Percentiles rank a stretch among this genome's conserved stretches.
Evolutionary conservation across 139 green algal genomes (phyloP).

Genomic region (Asterochloris erici): DNA sequence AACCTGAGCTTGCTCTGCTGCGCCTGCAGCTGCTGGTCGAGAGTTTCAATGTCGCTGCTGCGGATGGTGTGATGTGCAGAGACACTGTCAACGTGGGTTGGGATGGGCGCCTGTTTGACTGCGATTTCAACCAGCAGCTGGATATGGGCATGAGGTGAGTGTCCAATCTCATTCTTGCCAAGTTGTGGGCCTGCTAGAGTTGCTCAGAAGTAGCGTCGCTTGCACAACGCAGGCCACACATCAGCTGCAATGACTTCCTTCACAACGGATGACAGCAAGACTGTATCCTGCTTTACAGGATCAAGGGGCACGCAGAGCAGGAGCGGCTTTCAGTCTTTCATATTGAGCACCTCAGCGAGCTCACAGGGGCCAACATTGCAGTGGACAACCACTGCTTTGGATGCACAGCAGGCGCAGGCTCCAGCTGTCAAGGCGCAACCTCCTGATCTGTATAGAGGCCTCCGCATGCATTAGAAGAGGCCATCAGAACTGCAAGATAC

Average conservation of each 20-base stretch:
- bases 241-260: neutral
- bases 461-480: no score
- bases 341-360: conserved; percentile 62
- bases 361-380: conserved; percentile 65
- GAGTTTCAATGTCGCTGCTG: conserved; percentile 83
- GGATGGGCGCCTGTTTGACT: conserved; percentile 94
- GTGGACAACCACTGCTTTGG: conserved; percentile 94
- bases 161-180: neutral
- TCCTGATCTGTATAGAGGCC: neutral
- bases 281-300: conserved; percentile 2
- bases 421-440: conserved; percentile 67
- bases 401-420: conserved; percentile 90
- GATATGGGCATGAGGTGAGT: conserved; percentile 48
- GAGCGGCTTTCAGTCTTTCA: conserved; percentile 77
- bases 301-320: neutral
- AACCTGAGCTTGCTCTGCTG: no score
- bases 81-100: conserved; percentile 84
- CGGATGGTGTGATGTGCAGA: conserved; percentile 66
- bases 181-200: neutral
- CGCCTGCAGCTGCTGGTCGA: conserved; percentile 62
- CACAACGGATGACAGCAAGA: neutral
- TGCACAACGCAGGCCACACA: neutral
- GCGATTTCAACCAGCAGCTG: conserved; percentile 99
- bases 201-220: neutral
- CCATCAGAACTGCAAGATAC: no score